phyloP scores from a whole-genome alignment of 495 filamentous ascomycete genomes.

The Daldinia loculata region DNA sequence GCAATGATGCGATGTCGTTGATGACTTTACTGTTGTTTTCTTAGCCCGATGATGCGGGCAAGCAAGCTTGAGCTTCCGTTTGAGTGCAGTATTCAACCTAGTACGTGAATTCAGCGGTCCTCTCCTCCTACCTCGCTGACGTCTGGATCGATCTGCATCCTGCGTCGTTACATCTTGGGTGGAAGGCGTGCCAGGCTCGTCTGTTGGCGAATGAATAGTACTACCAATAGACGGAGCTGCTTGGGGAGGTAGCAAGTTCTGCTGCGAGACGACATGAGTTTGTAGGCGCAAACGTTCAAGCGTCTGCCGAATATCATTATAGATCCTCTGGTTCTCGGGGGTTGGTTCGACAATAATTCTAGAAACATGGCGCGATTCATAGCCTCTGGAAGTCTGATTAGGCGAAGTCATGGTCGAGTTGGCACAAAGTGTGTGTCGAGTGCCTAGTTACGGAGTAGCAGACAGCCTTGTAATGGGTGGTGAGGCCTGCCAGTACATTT shows the following conservation, averaged over 20 bases:
- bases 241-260: constrained; percentile 22
- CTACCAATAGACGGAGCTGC: constrained; percentile 34
- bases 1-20: neutral
- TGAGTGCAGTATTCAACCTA: constrained; percentile 40
- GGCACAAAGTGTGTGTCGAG: constrained; percentile 6
- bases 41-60: constrained; percentile 40
- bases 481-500: constrained; percentile 10
- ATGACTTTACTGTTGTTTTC: constrained; percentile 39
- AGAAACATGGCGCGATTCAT: constrained; percentile 10
- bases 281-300: constrained; percentile 37
- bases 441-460: constrained; percentile 3
- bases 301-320: constrained; percentile 45
- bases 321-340: constrained; percentile 47
- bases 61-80: constrained; percentile 42
- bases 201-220: constrained; percentile 36
- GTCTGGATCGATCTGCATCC: constrained; percentile 16
- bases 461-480: constrained; percentile 22
- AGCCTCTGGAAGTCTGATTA: constrained; percentile 10
- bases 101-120: constrained; percentile 37
- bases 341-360: constrained; percentile 44
- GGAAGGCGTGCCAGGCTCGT: constrained; percentile 25
- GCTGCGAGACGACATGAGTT: constrained; percentile 33
- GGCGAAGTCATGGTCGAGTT: constrained; percentile 26
- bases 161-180: constrained; percentile 20
- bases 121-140: constrained; percentile 41